Evolutionary conservation across 805 yeast species (phyloP).

Genomic region (Starmerella scarabaei): DNA sequence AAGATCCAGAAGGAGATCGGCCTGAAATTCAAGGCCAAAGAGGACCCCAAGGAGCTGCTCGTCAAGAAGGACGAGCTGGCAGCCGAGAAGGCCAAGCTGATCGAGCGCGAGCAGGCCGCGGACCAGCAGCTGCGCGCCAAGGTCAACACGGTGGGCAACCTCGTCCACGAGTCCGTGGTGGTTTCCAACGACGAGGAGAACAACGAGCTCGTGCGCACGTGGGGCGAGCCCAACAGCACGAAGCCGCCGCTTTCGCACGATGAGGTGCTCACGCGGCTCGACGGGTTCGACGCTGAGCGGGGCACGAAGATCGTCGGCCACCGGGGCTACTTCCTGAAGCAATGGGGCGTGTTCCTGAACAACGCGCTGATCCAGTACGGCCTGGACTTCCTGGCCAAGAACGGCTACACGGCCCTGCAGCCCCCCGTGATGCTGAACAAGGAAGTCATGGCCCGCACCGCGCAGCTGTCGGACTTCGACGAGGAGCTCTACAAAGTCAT

Average conservation of each 20-base stretch:
- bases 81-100: conserved; percentile 53
- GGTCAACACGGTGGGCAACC: conserved; percentile 83
- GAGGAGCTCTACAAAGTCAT: conserved; percentile 94
- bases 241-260: conserved; percentile 84
- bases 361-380: conserved; percentile 98
- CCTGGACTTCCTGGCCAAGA: conserved; percentile 61
- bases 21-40: conserved; percentile 81
- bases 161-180: conserved; percentile 86
- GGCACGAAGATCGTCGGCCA: conserved; percentile 97
- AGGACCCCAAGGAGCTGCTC: conserved; percentile 76
- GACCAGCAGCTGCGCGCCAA: conserved; percentile 63
- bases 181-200: conserved; percentile 79
- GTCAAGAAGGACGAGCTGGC: conserved; percentile 66
- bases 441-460: conserved; percentile 98
- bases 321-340: conserved; percentile 93
- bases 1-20: conserved; percentile 89
- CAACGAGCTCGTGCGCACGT: conserved; percentile 73
- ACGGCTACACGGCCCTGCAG: conserved; percentile 80
- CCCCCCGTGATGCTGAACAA: conserved; percentile 99
- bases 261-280: conserved; percentile 83
- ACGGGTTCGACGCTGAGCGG: conserved; percentile 98
- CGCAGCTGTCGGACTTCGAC: conserved; percentile 94
- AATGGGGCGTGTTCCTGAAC: conserved; percentile 91
- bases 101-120: conserved; percentile 60
- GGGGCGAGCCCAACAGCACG: conserved; percentile 57